Evolutionary conservation across 768 basidiomycete genomes (phyloP), one percentile per base, ranked within the genome.

Genomic region (Coprinopsis sp.): DNA sequence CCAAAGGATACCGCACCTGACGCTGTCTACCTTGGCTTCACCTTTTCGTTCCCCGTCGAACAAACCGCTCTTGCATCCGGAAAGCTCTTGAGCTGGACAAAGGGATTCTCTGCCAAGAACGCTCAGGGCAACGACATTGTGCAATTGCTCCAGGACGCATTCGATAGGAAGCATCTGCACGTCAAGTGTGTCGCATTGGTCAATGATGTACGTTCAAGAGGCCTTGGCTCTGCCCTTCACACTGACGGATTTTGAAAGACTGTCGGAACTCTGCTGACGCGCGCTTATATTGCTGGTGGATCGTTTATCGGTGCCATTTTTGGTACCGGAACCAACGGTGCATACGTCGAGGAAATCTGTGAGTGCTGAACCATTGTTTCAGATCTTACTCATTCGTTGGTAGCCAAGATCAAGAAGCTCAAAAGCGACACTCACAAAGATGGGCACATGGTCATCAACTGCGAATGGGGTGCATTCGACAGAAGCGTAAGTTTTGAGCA

Each of bases 381-480:
- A 31, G 8, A 33, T 28, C 18, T 27, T 33, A n/a, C 13, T 16
- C 37, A 40, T 49, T 30, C 34, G 2, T 10, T 27, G 18, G 1
- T 29, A 76, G 74, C 78, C 41, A 92, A 91, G 41, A 83, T 98
- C 59, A 81, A 74, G 31, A 98, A 98, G 65, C 74, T 96, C 6
- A 79, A 78, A 14, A 81, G 87, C 21, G 79, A 76, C 5, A 77
- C 72, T 8, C 68, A 73, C 7, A 71, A 77, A 25, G 85, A 82
- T 4, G 87, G 83, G 16, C 67, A 77, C 53, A 99, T 99, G 96
- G 78, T 97, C 46, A 81, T 98, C 47, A 99, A 99, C 68, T 90
- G 90, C 6, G 96, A 98, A 69, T 98, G 95, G 96, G 96, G 96
- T 51, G 96, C 82, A 21, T 96, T 98, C 68, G 90, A 99, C 65